Evolutionary conservation across 306 rosid genomes (phyloP).

Genomic region (Astragalus glycyphyllos): DNA sequence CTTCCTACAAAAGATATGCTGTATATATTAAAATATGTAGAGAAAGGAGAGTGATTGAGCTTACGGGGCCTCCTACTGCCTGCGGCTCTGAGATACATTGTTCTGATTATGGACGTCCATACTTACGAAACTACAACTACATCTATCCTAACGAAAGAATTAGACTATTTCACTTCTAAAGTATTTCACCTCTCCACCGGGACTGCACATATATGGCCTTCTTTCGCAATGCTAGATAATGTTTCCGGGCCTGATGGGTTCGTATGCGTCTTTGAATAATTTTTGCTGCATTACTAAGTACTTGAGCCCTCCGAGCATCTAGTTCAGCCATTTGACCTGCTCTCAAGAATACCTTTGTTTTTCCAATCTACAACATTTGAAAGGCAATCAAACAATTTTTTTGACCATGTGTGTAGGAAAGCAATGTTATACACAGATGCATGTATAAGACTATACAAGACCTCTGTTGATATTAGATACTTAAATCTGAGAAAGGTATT

Average conservation of each 20-base stretch:
- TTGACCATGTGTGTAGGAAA: constrained; percentile 35
- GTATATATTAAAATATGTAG: constrained; percentile 35
- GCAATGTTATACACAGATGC: constrained; percentile 32
- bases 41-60: constrained; percentile 36
- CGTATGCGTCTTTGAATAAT: constrained; percentile 76
- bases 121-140: constrained; percentile 26
- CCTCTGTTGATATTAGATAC: constrained; percentile 29
- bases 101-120: constrained; percentile 33
- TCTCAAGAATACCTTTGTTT: constrained; percentile 91
- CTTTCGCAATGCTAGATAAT: constrained; percentile 74
- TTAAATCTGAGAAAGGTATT: constrained; percentile 28
- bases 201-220: constrained; percentile 79
- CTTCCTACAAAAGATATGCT: constrained; percentile 65
- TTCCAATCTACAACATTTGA: constrained; percentile 80
- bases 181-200: constrained; percentile 80
- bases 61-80: constrained; percentile 29
- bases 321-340: constrained; percentile 99
- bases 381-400: constrained; percentile 41
- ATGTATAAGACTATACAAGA: constrained; percentile 29
- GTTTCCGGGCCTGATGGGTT: constrained; percentile 84
- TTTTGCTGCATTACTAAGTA: constrained; percentile 83
- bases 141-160: constrained; percentile 36
- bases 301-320: constrained; percentile 86
- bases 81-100: constrained; percentile 29
- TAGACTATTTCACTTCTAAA: constrained; percentile 33